Base-by-base conservation (phyloP, 805 yeast genomes). In the Diddensiella caesifluorescens region DNA sequence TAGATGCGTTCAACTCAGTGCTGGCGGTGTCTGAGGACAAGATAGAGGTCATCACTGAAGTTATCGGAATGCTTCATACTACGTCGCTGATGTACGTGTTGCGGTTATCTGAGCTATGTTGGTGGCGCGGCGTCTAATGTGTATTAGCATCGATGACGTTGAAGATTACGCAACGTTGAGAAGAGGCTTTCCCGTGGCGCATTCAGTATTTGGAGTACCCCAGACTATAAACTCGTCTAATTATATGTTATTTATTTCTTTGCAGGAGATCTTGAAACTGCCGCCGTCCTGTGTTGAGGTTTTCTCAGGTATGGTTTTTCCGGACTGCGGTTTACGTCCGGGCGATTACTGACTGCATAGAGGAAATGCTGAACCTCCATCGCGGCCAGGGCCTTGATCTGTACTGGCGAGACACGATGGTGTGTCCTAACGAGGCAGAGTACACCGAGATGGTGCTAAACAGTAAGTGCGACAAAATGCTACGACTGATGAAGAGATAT, bases 341-440 rank as follows among this genome's bases (percentile, higher is more conserved):
- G 50, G 38, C 67, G 61, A 12, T 62, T 67, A 3, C 49, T 60
- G 53, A 79, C 1, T 71, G 79, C 46, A 68, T 76, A 46, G 83
- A 83, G 38, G 96, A 89, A 53, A 69, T 89, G 77, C 60, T 84
- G 39, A 80, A 83, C 54, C 63, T 89, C 44, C 97, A 89, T 58
- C 70, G 83, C 35, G 97, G 97, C 4, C 97, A 89, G 65, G 94
- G 95, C 0, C 62, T 83, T 46, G 97, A 89, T 53, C 70, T 89
- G 16, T 82, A 79, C 60, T 89, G 97, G 96, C 69, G 97, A 48
- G 95, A 87, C 43, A 65, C 71, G 22, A 54, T 68, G 23, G 55
- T 57, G 1, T 69, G 81, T 35, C 92, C 92, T 0, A 65, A 68
- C 3, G 82, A 79, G 46, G 58, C 61, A 1, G 78, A 84, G 54